Evolutionary conservation across 1,284 basidiomycete genomes (phyloP), one percentile per base, ranked within the genome.

Genomic region (Agaricales sp.): DNA sequence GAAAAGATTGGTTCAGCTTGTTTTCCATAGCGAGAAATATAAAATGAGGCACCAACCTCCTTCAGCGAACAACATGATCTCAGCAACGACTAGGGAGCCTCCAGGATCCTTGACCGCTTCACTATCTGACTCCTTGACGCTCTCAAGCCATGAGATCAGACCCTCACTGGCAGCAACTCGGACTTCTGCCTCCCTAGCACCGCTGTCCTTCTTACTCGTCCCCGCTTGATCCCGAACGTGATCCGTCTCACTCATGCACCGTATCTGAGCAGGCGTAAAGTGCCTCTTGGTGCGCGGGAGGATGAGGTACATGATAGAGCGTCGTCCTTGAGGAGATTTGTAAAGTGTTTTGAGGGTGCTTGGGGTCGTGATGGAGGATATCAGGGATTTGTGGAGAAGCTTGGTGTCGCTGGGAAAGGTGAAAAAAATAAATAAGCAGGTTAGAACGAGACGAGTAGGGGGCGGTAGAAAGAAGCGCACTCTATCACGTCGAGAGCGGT

Each of bases 401-500:
- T 92, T 93, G 2, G 91, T 93, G 61, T 93, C 91, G 57, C 88
- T 92, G 57, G 3, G 37, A 16, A 26, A 46, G 8, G 30, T 35
- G 30, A 11, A 8, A 35, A 30, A 45, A 18, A 43, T 26, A 19
- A 43, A 57, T 30, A 57, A 41, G 39, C n/a, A n/a, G 30, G 37
- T 16, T 39, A 53, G 30, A 55, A 16, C 44, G 12, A 37, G 21
- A 46, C 18, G 39, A 16, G 20, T 21, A 22, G 30, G 20, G 38
- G 16, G 16, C 49, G 19, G 14, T 50, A 43, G 20, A 24, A 47
- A 43, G 22, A n/a, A 30, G 67, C 78, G 47, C 61, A 91, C 89
- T 94, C 92, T 48, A 89, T 83, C 43, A 87, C 77, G 61, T 94
- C 91, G 14, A 93, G 71, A 1, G 87, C 87, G 0, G 89, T 89